phyloP scores from a whole-genome alignment of 331 rosid genomes.

The Dryas integrifolia region DNA sequence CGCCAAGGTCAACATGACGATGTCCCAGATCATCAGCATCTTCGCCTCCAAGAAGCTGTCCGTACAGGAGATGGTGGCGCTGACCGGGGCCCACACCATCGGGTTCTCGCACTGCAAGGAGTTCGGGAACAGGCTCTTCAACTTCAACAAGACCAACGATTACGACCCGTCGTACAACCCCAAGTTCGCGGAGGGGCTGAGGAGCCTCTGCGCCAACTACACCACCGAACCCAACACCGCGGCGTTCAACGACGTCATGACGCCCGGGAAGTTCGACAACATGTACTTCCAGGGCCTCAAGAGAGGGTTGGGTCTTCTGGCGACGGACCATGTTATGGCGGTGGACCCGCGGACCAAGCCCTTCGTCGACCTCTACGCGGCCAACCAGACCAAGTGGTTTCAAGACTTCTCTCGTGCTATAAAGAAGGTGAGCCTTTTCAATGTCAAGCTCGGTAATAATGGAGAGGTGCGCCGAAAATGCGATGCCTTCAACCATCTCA shows the following conservation, averaged over 20 bases:
- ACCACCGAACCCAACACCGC: slow-evolving; percentile 28
- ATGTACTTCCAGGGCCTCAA: slow-evolving; percentile 36
- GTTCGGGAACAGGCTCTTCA: slow-evolving; percentile 34
- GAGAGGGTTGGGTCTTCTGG: slow-evolving; percentile 37
- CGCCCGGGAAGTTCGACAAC: slow-evolving; percentile 52
- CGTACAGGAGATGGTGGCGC: slow-evolving; percentile 43
- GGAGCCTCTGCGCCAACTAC: slow-evolving; percentile 39
- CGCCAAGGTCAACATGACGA: slow-evolving; percentile 36
- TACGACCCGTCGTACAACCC: slow-evolving; percentile 31
- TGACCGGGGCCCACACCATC: slow-evolving; percentile 45
- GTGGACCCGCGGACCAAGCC: slow-evolving; percentile 29
- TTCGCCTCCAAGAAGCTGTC: slow-evolving; percentile 29
- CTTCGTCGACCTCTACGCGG: slow-evolving; percentile 36
- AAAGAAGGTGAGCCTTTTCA: slow-evolving; percentile 25
- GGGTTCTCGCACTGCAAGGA: slow-evolving; percentile 52
- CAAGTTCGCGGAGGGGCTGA: slow-evolving; percentile 30
- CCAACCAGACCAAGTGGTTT: slow-evolving; percentile 34
- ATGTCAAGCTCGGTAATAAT: slow-evolving; percentile 28
- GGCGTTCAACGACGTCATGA: slow-evolving; percentile 45
- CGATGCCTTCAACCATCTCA: slow-evolving; percentile 31
- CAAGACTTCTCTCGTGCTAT: slow-evolving; percentile 35
- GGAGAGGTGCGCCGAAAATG: slow-evolving; percentile 52
- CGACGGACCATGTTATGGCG: slow-evolving; percentile 24
- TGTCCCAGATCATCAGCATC: slow-evolving; percentile 26
- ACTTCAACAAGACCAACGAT: slow-evolving; percentile 28